Percentiles rank a stretch among this genome's conserved stretches.
Conservation (phyloP, 2,329 filamentous ascomycete genomes). For the Mycocentrospora acerina region DNA sequence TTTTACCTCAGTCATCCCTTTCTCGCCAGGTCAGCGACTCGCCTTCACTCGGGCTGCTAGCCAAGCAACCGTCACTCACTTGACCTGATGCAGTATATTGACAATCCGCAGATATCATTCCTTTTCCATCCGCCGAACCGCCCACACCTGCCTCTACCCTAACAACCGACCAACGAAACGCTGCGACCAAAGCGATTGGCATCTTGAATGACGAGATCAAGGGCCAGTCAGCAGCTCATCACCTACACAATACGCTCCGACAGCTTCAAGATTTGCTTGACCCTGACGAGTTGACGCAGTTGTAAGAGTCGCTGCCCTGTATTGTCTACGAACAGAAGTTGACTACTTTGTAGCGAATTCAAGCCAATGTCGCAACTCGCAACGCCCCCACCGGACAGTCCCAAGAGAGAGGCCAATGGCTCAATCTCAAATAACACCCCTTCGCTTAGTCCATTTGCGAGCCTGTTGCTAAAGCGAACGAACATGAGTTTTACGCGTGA, state of each 20-base stretch:
- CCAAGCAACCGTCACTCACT: conserved; percentile 19
- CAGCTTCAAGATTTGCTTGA: conserved; percentile 75
- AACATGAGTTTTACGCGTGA: conserved; percentile 41
- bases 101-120: conserved; percentile 47
- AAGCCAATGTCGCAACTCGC: conserved; percentile 33
- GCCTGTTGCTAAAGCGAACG: conserved; percentile 52
- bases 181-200: conserved; percentile 58
- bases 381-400: conserved; percentile 33
- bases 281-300: conserved; percentile 68
- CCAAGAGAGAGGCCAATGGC: conserved; percentile 22
- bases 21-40: conserved; percentile 65
- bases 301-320: conserved; percentile 49
- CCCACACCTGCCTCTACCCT: conserved; percentile 41
- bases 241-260: conserved; percentile 69
- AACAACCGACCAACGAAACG: conserved; percentile 49
- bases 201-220: conserved; percentile 71
- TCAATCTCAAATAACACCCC: conserved; percentile 13
- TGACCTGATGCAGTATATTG: conserved; percentile 9
- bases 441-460: conserved; percentile 55
- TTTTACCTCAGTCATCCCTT: conserved; percentile 76
- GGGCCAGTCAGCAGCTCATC: conserved; percentile 60
- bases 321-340: conserved; percentile 5
- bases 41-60: conserved; percentile 16
- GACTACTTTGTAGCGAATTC: conserved; percentile 29
- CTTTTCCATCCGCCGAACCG: conserved; percentile 47